A percentile compares a stretch with the other conserved stretches of the same genome.
Evolutionary conservation across 495 filamentous ascomycete genomes (phyloP).

Genomic region (Haplographium delicatum): DNA sequence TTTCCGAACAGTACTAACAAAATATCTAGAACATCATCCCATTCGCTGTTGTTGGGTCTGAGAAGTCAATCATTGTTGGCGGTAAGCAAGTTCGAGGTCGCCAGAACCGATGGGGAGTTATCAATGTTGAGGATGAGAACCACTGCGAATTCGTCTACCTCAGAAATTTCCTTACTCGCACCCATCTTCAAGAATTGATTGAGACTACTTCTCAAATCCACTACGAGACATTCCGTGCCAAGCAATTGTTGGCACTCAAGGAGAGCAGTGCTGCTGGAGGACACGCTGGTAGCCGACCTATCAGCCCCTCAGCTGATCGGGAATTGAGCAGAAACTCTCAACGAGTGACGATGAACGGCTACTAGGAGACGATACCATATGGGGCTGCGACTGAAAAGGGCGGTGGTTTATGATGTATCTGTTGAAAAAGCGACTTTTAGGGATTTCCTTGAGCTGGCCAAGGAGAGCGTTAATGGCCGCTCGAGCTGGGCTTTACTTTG

Average conservation of each 20-base stretch:
- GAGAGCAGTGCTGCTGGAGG: constrained; percentile 86
- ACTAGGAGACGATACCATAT: constrained; percentile 44
- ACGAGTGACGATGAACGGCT: constrained; percentile 97
- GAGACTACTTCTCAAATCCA: constrained; percentile 99
- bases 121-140: constrained; percentile 98
- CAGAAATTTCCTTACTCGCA: constrained; percentile 94
- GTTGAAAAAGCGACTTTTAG: constrained; percentile 26
- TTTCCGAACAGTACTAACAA: constrained; percentile 25
- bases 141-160: constrained; percentile 99
- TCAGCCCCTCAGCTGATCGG: constrained; percentile 87
- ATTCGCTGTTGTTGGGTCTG: constrained; percentile 95
- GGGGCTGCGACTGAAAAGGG: constrained; percentile 3
- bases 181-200: constrained; percentile 95
- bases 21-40: constrained; percentile 75
- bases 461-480: constrained; percentile 22
- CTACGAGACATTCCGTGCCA: constrained; percentile 99
- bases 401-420: constrained; percentile 26
- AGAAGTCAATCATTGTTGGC: constrained; percentile 94
- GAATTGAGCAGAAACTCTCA: constrained; percentile 96
- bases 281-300: constrained; percentile 79
- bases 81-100: constrained; percentile 97
- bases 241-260: constrained; percentile 95
- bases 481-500: constrained; percentile 24
- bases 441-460: constrained; percentile 26
- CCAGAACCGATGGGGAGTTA: constrained; percentile 98